phyloP scores from a whole-genome alignment of 257 asterid species.

The Gentiana dahurica region DNA sequence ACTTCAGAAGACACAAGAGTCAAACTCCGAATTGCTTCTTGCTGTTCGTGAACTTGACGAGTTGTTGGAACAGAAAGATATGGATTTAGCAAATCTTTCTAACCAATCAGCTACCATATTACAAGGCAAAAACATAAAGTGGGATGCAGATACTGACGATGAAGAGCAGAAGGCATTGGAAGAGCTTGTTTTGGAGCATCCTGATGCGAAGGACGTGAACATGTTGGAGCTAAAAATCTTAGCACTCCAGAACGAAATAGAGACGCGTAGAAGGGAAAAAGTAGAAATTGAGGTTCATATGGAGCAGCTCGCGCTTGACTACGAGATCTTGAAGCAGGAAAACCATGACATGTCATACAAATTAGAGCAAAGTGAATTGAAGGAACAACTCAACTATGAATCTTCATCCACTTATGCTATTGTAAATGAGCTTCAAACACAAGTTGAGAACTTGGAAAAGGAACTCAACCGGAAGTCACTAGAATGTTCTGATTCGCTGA shows the following conservation, averaged over 20 bases:
- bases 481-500: constrained; percentile 19
- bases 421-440: constrained; percentile 28
- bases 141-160: constrained; percentile 14
- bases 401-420: constrained; percentile 38
- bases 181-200: constrained; percentile 13
- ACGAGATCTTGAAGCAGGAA: constrained; percentile 40
- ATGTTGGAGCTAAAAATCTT: constrained; percentile 39
- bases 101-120: constrained; percentile 32
- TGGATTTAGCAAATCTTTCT: constrained; percentile 56
- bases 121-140: constrained; percentile 24
- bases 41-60: constrained; percentile 67
- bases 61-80: constrained; percentile 53
- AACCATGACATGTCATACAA: constrained; percentile 31
- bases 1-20: constrained; percentile 76
- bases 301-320: constrained; percentile 42
- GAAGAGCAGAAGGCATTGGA: constrained; percentile 23
- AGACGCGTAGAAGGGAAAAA: constrained; percentile 49
- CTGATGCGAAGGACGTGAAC: constrained; percentile 36
- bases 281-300: constrained; percentile 33
- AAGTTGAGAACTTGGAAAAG: constrained; percentile 12
- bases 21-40: constrained; percentile 78
- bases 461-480: constrained; percentile 13
- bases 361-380: constrained; percentile 32
- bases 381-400: constrained; percentile 34
- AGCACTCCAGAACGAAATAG: constrained; percentile 48